These are phyloP conservation scores for Colletotrichum euphorbiae DNA, from an alignment of 2,329 filamentous ascomycete species.

Conservation along the genomic window DNA sequence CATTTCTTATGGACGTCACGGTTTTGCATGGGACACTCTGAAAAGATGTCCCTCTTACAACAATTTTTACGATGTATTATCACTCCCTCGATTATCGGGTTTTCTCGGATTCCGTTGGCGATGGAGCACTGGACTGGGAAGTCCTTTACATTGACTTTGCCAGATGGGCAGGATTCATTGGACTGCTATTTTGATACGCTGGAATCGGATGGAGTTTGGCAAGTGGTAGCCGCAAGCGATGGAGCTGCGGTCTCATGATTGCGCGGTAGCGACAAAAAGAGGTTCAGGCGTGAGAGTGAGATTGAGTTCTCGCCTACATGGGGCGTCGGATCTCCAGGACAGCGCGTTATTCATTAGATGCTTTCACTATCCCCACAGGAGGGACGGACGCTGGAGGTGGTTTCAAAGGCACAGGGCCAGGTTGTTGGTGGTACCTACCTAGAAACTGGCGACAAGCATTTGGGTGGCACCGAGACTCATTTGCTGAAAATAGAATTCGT, in stretches of 20 bases:
- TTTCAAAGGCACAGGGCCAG: not conserved
- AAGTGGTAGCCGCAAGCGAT: constrained; percentile 31
- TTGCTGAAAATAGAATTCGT: constrained; percentile 3
- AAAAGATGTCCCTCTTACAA: constrained; percentile 20
- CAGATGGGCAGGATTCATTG: constrained; percentile 36
- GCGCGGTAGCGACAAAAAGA: constrained; percentile 29
- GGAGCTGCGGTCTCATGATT: constrained; percentile 35
- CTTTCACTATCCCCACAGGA: not conserved
- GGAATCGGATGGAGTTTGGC: constrained; percentile 39
- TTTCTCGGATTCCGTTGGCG: constrained; percentile 36
- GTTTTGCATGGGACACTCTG: constrained; percentile 17
- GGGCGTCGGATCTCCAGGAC: not conserved
- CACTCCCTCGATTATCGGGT: constrained; percentile 31
- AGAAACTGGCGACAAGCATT: constrained; percentile 1
- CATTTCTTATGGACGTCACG: constrained; percentile 12
- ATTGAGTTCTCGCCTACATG: constrained; percentile 30
- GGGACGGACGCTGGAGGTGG: not conserved
- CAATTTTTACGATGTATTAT: constrained; percentile 38
- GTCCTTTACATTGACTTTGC: constrained; percentile 25
- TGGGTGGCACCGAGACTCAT: not conserved
- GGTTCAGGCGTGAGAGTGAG: constrained; percentile 33
- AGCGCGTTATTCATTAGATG: not conserved
- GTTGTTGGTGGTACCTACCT: constrained; percentile 6
- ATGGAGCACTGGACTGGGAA: constrained; percentile 34
- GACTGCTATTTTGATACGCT: constrained; percentile 39